phyloP scores from a whole-genome alignment of 2,329 filamentous ascomycete genomes.

The Alternaria arborescens region DNA sequence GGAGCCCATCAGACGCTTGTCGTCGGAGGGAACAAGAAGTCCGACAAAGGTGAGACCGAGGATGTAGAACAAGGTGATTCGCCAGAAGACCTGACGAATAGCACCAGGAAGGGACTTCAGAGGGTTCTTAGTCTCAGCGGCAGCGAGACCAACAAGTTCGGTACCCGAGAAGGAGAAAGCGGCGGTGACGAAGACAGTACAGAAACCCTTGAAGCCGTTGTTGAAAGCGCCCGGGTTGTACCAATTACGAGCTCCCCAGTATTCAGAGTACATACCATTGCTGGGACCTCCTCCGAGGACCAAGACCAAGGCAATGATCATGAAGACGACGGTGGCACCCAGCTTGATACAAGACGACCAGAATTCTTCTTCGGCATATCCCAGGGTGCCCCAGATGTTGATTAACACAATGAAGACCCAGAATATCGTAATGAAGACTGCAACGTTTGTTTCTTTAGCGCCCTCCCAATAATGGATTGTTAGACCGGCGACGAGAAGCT shows the following conservation, averaged over 20 bases:
- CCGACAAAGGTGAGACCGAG: constrained; percentile 56
- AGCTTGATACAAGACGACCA: constrained; percentile 51
- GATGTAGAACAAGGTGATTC: constrained; percentile 57
- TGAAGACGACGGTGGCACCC: constrained; percentile 49
- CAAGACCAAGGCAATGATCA: constrained; percentile 61
- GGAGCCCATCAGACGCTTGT: constrained; percentile 46
- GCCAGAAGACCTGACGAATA: constrained; percentile 59
- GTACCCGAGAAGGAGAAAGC: constrained; percentile 70
- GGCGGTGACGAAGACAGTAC: constrained; percentile 69
- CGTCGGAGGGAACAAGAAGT: constrained; percentile 52
- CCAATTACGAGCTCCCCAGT: constrained; percentile 70
- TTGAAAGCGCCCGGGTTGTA: constrained; percentile 61
- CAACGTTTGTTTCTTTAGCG: constrained; percentile 26
- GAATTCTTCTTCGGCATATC: constrained; percentile 54
- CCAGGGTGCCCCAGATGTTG: constrained; percentile 51
- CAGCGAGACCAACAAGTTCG: constrained; percentile 68
- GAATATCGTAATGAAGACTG: constrained; percentile 52
- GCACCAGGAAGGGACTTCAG: constrained; percentile 58
- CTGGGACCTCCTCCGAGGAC: constrained; percentile 65
- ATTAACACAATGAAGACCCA: constrained; percentile 49
- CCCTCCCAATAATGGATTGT: constrained; percentile 51
- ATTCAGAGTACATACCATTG: constrained; percentile 56
- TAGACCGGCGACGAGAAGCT: constrained; percentile 50
- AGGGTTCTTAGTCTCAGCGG: constrained; percentile 66
- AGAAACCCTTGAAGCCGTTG: constrained; percentile 71